Conservation (phyloP, 352 stramenopile genomes). For the Globisporangium polare region DNA sequence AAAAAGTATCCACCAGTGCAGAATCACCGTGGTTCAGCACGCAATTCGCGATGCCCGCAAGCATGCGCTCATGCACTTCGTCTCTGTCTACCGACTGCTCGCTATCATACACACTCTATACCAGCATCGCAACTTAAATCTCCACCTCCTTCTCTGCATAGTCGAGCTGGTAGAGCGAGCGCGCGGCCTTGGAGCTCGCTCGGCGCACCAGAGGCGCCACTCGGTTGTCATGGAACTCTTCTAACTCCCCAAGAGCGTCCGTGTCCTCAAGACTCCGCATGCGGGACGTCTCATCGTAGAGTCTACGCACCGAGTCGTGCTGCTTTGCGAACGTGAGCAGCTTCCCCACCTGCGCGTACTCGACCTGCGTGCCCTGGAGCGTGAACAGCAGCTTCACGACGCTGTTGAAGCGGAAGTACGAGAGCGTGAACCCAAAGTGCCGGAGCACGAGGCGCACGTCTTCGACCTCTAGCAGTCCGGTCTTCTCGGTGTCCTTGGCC, state of each 20-base stretch:
- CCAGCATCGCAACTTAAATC: background rate
- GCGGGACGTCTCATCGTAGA: slow-evolving; percentile 8
- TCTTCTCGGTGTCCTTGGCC: slow-evolving; percentile 18
- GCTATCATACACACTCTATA: background rate
- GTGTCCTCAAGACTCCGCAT: background rate
- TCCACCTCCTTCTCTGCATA: slow-evolving; percentile 6
- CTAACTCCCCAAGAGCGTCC: background rate
- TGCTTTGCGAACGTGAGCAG: slow-evolving; percentile 30
- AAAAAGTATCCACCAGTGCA: background rate
- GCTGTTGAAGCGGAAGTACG: slow-evolving; percentile 58
- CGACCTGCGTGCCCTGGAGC: slow-evolving; percentile 31
- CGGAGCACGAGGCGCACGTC: slow-evolving; percentile 34
- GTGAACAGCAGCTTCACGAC: slow-evolving; percentile 52
- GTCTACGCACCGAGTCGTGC: slow-evolving; percentile 3
- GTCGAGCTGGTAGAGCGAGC: slow-evolving; percentile 13
- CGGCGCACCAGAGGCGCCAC: background rate
- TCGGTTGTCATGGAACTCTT: background rate
- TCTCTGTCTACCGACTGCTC: background rate
- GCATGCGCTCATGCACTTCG: background rate
- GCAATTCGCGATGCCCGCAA: too few species aligned
- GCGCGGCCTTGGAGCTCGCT: slow-evolving; percentile 7
- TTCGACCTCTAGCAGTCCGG: slow-evolving; percentile 39
- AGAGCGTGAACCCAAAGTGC: slow-evolving; percentile 41
- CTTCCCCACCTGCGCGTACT: slow-evolving; percentile 43
- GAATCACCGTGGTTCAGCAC: background rate